phyloP scores from a whole-genome alignment of 441 rosid genomes.

The Capsella rubella region DNA sequence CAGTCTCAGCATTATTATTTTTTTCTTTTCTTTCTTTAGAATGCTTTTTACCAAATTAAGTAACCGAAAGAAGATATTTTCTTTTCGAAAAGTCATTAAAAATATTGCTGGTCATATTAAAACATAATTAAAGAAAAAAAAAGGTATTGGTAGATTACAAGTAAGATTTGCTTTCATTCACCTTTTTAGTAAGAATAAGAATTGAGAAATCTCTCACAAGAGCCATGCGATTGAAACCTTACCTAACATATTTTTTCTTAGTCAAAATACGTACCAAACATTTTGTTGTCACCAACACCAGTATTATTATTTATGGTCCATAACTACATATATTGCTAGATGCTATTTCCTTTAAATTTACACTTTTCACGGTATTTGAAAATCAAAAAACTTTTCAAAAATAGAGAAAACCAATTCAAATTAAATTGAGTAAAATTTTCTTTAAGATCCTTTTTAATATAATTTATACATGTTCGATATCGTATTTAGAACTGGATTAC shows the following conservation, averaged over 20 bases:
- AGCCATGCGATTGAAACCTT: background rate
- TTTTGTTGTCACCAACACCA: background rate
- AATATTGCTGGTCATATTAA: background rate
- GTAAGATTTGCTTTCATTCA: constrained; percentile 20
- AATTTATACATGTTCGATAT: too few relatives aligned
- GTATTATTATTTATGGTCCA: background rate
- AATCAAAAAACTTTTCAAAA: background rate
- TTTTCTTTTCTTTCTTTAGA: background rate
- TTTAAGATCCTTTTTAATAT: too few relatives aligned
- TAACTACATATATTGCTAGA: background rate
- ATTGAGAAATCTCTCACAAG: background rate
- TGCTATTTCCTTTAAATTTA: background rate
- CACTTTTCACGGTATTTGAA: background rate
- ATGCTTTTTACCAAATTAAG: background rate
- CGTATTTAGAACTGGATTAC: too few relatives aligned
- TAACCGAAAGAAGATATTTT: background rate
- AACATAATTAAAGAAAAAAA: background rate
- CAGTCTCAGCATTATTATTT: background rate
- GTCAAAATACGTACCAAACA: background rate
- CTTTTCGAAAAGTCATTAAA: background rate
- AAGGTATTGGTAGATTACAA: constrained; percentile 15
- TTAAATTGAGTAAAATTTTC: too few relatives aligned
- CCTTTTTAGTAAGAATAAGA: constrained; percentile 1
- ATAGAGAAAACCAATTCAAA: too few relatives aligned
- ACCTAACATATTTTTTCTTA: background rate